Percentiles rank a stretch among this genome's conserved stretches.
Conservation (phyloP, 73 alveolate genomes). For the Symbiodinium natans region DNA sequence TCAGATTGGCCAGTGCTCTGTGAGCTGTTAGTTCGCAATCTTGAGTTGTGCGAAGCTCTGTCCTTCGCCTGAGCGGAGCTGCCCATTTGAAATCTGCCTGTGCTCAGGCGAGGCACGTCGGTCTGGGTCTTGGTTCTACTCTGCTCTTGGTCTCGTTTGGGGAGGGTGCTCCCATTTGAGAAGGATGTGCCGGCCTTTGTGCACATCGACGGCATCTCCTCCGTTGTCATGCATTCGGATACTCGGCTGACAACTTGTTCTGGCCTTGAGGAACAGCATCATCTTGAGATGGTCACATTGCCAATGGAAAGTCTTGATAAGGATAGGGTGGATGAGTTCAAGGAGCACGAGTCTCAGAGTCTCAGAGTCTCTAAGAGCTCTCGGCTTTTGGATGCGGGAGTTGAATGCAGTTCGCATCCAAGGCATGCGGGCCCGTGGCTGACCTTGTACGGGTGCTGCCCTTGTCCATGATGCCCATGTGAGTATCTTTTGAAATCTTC, state of each 20-base stretch:
- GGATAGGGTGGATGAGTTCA: slow-evolving; percentile 46
- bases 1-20: not conserved
- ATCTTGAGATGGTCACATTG: not conserved
- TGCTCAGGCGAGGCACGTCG: not conserved
- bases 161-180: not conserved
- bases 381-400: not conserved
- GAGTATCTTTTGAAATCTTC: not conserved
- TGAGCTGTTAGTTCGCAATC: too few species aligned
- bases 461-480: not conserved
- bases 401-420: not conserved
- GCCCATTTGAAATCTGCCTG: not conserved
- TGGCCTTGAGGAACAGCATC: not conserved
- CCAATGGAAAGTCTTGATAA: not conserved
- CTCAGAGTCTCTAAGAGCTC: not conserved
- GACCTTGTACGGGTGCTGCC: not conserved
- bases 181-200: not conserved
- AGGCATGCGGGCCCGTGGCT: slow-evolving; percentile 64
- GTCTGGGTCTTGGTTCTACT: not conserved
- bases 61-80: not conserved
- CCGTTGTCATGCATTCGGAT: slow-evolving; percentile 30
- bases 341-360: not conserved
- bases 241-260: not conserved
- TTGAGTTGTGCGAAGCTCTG: too few species aligned
- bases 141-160: not conserved
- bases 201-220: slow-evolving; percentile 10